Evolutionary conservation across 2,329 filamentous ascomycete genomes (phyloP).

Genomic region (Fusarium liriodendri): DNA sequence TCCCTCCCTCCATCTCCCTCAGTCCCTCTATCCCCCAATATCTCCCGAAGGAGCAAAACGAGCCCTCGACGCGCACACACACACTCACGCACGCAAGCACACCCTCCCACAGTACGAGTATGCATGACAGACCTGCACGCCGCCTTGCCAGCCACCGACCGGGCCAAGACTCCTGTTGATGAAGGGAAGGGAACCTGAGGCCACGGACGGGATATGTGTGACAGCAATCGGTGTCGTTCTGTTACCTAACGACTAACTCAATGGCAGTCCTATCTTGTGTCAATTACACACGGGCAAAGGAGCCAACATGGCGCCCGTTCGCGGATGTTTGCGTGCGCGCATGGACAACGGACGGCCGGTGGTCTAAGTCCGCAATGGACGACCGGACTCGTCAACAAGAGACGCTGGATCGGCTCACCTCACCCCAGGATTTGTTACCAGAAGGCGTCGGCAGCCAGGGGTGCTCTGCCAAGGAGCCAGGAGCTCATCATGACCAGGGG

Average conservation of each 20-base stretch:
- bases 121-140: conserved; percentile 39
- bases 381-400: conserved; percentile 13
- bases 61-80: neutral
- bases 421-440: conserved; percentile 33
- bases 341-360: neutral
- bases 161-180: neutral
- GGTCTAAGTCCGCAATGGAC: conserved; percentile 17
- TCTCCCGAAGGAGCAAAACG: neutral
- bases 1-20: conserved; percentile 19
- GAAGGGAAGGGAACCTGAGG: neutral
- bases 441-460: conserved; percentile 24
- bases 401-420: conserved; percentile 32
- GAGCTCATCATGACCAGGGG: conserved; percentile 24
- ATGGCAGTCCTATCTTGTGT: neutral
- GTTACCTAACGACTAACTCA: neutral
- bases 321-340: conserved; percentile 4
- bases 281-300: neutral
- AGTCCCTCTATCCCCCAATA: conserved; percentile 11
- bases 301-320: neutral
- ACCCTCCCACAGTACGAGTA: conserved; percentile 12
- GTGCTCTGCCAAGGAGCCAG: conserved; percentile 27
- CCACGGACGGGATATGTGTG: conserved; percentile 3
- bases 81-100: neutral
- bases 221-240: conserved; percentile 6
- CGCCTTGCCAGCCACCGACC: conserved; percentile 17